A percentile compares a stretch with the other conserved stretches of the same genome.
These are phyloP conservation scores for Senna siamea DNA, from an alignment of 306 rosid species.

Conservation along the genomic window DNA sequence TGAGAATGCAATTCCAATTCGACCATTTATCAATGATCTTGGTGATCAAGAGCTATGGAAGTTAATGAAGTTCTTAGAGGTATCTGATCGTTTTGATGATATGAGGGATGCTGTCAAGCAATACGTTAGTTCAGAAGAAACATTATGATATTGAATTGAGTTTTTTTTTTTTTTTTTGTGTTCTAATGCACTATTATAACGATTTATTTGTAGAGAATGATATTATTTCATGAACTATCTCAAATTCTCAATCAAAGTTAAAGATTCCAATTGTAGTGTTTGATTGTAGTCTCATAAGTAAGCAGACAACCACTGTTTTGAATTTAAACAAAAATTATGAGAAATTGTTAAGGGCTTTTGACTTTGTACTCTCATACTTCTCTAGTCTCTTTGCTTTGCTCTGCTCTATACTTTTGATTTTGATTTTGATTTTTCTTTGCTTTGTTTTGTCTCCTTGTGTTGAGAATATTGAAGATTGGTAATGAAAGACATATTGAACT, in stretches of 20 bases:
- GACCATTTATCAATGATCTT: constrained; percentile 63
- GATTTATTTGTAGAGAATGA: background rate
- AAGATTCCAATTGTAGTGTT: background rate
- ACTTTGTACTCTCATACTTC: background rate
- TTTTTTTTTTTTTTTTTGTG: too few species aligned
- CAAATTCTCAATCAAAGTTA: too few species aligned
- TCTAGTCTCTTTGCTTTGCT: background rate
- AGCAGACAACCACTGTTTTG: background rate
- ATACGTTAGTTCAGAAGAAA: constrained; percentile 18
- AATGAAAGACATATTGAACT: too few species aligned
- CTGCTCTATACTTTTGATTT: too few species aligned
- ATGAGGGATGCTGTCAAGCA: constrained; percentile 75
- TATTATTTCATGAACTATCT: too few species aligned
- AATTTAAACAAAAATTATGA: background rate
- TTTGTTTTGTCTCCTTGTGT: too few species aligned
- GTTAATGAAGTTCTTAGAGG: constrained; percentile 60
- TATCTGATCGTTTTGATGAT: constrained; percentile 58
- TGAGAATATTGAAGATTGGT: too few species aligned
- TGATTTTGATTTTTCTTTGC: too few species aligned
- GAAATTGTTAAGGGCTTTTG: background rate
- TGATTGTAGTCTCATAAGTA: background rate
- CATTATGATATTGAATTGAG: background rate
- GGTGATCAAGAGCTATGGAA: constrained; percentile 65
- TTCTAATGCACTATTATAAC: background rate
- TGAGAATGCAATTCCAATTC: constrained; percentile 68